Conservation (phyloP, 2,329 filamentous ascomycete genomes). For the Alternaria ventricosa region DNA sequence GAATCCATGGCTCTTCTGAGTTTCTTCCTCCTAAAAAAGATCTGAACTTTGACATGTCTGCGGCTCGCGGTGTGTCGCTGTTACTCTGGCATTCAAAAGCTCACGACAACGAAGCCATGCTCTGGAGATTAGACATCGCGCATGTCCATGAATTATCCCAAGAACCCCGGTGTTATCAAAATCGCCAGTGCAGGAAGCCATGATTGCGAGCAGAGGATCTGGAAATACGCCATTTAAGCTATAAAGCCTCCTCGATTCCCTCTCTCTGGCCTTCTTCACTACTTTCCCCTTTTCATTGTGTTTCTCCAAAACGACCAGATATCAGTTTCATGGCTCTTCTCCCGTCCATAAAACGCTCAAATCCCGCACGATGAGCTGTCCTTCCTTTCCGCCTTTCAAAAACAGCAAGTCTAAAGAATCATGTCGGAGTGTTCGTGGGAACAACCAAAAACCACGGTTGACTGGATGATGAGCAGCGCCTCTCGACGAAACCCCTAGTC, state of each 20-base stretch:
- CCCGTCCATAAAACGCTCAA: rapidly evolving
- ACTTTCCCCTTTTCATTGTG: no score
- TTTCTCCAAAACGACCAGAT: no score
- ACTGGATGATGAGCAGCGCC: neutral
- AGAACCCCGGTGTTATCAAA: no score
- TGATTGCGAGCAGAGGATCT: neutral
- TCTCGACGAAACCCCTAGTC: neutral
- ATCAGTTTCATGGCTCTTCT: no score
- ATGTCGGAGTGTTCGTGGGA: neutral
- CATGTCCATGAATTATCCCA: no score
- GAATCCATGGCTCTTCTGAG: neutral
- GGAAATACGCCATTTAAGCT: neutral
- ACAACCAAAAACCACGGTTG: neutral
- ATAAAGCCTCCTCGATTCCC: neutral
- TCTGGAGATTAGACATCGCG: neutral
- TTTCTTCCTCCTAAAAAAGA: neutral
- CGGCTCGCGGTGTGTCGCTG: neutral
- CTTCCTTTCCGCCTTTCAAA: neutral
- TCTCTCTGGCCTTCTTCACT: neutral
- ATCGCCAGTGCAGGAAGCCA: no score
- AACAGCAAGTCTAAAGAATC: neutral
- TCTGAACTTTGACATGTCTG: neutral
- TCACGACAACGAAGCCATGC: neutral
- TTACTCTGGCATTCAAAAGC: neutral
- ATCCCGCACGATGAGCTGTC: rapidly evolving